Percentiles rank a stretch among this genome's conserved stretches.
Evolutionary conservation across 163 green algal genomes (phyloP).

Genomic region (Chlorella variabilis): DNA sequence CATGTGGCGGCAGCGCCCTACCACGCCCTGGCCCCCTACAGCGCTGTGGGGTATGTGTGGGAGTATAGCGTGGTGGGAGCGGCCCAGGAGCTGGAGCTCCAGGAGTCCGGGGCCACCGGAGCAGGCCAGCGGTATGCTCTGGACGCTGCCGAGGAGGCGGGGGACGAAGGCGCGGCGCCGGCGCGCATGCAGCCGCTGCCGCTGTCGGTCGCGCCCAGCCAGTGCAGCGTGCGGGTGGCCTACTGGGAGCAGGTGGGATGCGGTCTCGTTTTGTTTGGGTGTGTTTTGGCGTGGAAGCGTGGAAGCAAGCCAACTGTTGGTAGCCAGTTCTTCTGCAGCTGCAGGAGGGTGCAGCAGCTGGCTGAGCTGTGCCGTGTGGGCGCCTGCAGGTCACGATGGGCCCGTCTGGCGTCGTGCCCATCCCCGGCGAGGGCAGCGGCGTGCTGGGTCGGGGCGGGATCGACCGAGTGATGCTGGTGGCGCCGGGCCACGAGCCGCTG

Average conservation of each 20-base stretch:
- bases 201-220: slow-evolving; percentile 11
- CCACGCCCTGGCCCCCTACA: slow-evolving; percentile 50
- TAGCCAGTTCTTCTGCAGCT: too few species aligned
- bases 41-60: slow-evolving; percentile 52
- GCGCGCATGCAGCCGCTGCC: slow-evolving; percentile 28
- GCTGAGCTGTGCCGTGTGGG: too few species aligned
- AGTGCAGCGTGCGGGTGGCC: slow-evolving; percentile 40
- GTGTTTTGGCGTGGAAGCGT: too few species aligned
- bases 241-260: slow-evolving; percentile 41
- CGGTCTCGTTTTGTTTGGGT: too few species aligned
- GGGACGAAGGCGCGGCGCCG: neutral
- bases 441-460: slow-evolving; percentile 55
- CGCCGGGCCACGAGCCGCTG: slow-evolving; percentile 37
- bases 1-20: slow-evolving; percentile 39
- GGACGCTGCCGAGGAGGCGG: slow-evolving; percentile 11
- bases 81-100: slow-evolving; percentile 33
- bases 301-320: too few species aligned
- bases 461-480: slow-evolving; percentile 53
- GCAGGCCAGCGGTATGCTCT: slow-evolving; percentile 17
- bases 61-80: slow-evolving; percentile 37
- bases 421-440: slow-evolving; percentile 49
- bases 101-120: slow-evolving; percentile 18
- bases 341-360: too few species aligned
- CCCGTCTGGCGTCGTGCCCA: slow-evolving; percentile 29
- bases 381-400: slow-evolving; percentile 27